These are phyloP conservation scores for Coelastrella sp. DNA, from an alignment of 139 green algal species.

Conservation along the genomic window DNA sequence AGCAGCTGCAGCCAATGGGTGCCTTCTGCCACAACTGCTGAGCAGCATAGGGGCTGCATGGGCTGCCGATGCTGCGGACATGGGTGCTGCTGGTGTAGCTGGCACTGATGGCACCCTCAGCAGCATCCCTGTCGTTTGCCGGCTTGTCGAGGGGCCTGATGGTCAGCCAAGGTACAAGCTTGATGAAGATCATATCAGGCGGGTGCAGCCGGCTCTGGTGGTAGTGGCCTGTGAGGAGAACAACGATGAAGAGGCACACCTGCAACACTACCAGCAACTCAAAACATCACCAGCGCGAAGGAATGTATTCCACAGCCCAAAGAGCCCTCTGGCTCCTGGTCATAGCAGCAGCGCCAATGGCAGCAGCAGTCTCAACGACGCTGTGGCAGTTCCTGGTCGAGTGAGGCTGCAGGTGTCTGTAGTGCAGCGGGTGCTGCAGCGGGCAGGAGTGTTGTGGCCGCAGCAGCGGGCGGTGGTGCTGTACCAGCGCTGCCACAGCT, in stretches of 20 bases:
- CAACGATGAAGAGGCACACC: not conserved
- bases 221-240: constrained; percentile 37
- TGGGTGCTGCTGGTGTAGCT: not conserved
- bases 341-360: not conserved
- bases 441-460: constrained; percentile 39
- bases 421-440: constrained; percentile 43
- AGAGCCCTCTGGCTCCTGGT: not conserved
- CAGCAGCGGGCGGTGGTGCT: constrained; percentile 55
- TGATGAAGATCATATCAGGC: constrained; percentile 38
- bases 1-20: not conserved
- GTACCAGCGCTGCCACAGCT: constrained; percentile 58
- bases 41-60: not conserved
- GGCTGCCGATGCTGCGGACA: constrained; percentile 10
- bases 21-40: not conserved
- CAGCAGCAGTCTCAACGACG: not conserved
- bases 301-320: not conserved
- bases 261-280: constrained; percentile 31
- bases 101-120: not conserved
- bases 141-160: constrained; percentile 19
- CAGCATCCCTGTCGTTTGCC: constrained; percentile 15
- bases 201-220: constrained; percentile 32
- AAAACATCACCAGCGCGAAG: not conserved
- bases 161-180: constrained; percentile 27
- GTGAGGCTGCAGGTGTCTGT: constrained; percentile 49
- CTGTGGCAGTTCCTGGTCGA: not conserved